A percentile compares a stretch with the other conserved stretches of the same genome.
Evolutionary conservation across 768 basidiomycete species (phyloP).

Genomic region (Russula olivacea): DNA sequence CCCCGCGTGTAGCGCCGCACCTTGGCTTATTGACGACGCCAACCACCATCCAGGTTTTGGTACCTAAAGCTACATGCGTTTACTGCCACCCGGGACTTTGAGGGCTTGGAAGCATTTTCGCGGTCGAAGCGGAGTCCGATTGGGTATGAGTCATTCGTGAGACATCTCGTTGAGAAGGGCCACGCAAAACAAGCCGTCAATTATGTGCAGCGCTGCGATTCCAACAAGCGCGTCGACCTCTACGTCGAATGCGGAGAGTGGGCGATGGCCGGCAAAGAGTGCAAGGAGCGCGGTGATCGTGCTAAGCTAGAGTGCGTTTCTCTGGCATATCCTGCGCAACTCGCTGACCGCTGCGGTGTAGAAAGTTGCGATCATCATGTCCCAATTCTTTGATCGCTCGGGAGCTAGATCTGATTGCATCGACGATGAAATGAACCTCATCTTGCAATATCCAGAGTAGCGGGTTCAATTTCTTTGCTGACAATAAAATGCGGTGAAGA

Average conservation of each 20-base stretch:
- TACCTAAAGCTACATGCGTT: conserved; percentile 84
- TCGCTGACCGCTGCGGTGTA: conserved; percentile 31
- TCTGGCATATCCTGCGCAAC: conserved; percentile 3
- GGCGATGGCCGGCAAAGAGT: conserved; percentile 80
- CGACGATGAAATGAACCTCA: conserved; percentile 55
- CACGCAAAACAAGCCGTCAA: conserved; percentile 66
- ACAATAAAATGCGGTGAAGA: not conserved
- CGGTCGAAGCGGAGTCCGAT: conserved; percentile 89
- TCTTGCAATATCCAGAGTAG: not conserved
- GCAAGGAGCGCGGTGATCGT: conserved; percentile 85
- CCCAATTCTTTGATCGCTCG: conserved; percentile 77
- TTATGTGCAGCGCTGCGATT: conserved; percentile 83
- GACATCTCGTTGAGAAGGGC: conserved; percentile 67
- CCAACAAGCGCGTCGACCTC: conserved; percentile 73
- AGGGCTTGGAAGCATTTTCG: conserved; percentile 78
- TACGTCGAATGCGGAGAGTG: conserved; percentile 91
- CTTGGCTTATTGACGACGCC: not conserved
- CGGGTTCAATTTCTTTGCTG: not conserved
- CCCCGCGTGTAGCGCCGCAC: not conserved
- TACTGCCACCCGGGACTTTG: conserved; percentile 75
- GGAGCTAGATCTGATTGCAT: conserved; percentile 62
- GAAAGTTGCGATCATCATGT: conserved; percentile 63
- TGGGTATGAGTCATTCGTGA: conserved; percentile 89
- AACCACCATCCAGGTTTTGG: conserved; percentile 65
- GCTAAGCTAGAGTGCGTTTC: conserved; percentile 69